These are phyloP conservation scores for Tetrapisispora nanseiensis DNA, from an alignment of 805 yeast species.

Conservation along the genomic window DNA sequence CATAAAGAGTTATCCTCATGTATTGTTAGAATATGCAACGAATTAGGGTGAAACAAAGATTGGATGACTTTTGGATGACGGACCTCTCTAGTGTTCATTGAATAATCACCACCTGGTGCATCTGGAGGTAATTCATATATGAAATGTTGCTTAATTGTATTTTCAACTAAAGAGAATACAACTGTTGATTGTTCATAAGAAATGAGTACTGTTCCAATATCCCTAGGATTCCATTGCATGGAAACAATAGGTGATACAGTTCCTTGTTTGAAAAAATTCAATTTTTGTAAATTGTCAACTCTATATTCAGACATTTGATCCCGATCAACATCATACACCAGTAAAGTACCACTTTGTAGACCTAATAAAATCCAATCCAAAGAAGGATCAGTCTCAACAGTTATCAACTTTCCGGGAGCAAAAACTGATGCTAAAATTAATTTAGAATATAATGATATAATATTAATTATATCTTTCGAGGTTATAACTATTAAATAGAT, in stretches of 20 bases:
- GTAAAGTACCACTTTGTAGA: constrained; percentile 58
- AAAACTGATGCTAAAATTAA: constrained; percentile 49
- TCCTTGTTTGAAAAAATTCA: constrained; percentile 44
- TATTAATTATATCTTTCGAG: constrained; percentile 46
- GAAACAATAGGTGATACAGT: constrained; percentile 54
- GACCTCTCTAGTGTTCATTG: constrained; percentile 14
- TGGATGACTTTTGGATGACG: constrained; percentile 37
- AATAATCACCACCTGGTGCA: constrained; percentile 60
- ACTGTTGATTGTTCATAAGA: constrained; percentile 64
- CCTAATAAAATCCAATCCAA: constrained; percentile 84
- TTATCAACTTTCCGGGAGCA: constrained; percentile 57
- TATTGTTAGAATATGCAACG: constrained; percentile 68
- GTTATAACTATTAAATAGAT: constrained; percentile 71
- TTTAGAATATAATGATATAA: constrained; percentile 61
- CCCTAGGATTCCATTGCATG: constrained; percentile 81
- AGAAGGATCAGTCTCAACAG: constrained; percentile 73
- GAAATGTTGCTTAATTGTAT: constrained; percentile 45
- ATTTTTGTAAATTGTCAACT: constrained; percentile 62
- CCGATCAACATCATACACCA: constrained; percentile 75
- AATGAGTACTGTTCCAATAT: constrained; percentile 66
- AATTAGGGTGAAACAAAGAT: constrained; percentile 87
- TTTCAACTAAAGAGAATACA: constrained; percentile 54
- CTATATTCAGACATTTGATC: constrained; percentile 55
- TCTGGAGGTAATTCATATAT: constrained; percentile 55
- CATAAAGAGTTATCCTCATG: constrained; percentile 79